Evolutionary conservation across 83 land plant genomes (phyloP).

Genomic region (Picea abies): DNA sequence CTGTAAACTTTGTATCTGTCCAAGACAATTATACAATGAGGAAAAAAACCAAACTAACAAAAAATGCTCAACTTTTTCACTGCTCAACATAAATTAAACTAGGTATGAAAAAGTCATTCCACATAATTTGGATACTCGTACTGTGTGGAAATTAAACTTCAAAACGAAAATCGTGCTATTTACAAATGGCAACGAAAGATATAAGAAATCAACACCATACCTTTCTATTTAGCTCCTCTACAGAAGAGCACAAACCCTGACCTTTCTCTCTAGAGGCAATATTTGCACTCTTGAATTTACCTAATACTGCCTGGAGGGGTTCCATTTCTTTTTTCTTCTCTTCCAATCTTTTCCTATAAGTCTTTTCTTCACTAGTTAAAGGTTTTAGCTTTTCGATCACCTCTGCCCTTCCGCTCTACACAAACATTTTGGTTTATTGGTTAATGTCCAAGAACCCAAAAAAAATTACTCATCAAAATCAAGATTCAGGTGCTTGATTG

Average conservation of each 20-base stretch:
- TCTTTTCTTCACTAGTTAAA: slow-evolving; percentile 33
- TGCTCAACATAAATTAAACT: not conserved
- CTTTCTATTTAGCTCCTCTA: slow-evolving; percentile 63
- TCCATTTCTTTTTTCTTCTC: slow-evolving; percentile 63
- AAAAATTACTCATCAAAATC: not conserved
- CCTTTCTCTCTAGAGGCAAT: slow-evolving; percentile 37
- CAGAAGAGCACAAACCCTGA: slow-evolving; percentile 65
- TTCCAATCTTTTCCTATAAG: slow-evolving; percentile 29
- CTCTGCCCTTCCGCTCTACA: slow-evolving; percentile 48
- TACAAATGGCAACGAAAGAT: not conserved
- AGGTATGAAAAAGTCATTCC: not conserved
- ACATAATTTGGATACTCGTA: not conserved
- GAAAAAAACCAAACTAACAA: not conserved
- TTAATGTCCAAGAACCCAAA: not conserved
- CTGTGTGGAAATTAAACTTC: not conserved
- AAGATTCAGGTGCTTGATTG: not conserved
- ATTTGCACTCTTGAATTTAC: slow-evolving; percentile 48
- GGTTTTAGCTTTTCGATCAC: slow-evolving; percentile 42
- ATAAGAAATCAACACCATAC: slow-evolving; percentile 31
- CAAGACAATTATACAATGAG: not conserved
- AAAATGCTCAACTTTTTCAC: not conserved
- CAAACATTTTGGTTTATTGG: not conserved
- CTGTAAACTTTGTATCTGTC: slow-evolving; percentile 49
- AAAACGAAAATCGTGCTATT: not conserved
- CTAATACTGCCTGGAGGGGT: slow-evolving; percentile 65